These are phyloP conservation scores for Styphnolobium japonicum DNA, from an alignment of 306 rosid genomes.

Conservation along the genomic window DNA sequence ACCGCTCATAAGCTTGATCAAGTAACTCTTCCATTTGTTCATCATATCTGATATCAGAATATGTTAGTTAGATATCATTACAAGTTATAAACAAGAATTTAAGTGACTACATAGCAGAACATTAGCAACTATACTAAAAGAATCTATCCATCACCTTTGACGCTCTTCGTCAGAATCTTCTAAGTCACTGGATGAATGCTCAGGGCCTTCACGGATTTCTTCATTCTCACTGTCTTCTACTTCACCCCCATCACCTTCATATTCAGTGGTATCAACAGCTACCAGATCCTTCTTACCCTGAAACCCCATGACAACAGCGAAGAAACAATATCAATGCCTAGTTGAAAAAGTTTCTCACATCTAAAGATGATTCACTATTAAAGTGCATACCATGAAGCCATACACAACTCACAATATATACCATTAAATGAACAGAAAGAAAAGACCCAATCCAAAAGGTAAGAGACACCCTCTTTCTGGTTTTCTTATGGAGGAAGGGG, in stretches of 20 bases:
- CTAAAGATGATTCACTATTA: not conserved
- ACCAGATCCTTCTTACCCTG: constrained; percentile 91
- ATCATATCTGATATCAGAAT: constrained; percentile 57
- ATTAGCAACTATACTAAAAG: not conserved
- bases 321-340: not conserved
- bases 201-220: constrained; percentile 31
- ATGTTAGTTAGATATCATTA: constrained; percentile 1
- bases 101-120: constrained; percentile 4
- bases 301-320: constrained; percentile 17
- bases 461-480: not conserved
- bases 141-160: constrained; percentile 55
- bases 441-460: not conserved
- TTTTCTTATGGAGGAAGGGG: not conserved
- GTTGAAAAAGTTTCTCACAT: not conserved
- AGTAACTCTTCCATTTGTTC: constrained; percentile 74
- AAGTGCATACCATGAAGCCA: not conserved
- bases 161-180: constrained; percentile 88
- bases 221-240: constrained; percentile 51
- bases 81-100: not conserved
- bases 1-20: constrained; percentile 79
- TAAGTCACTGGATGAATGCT: constrained; percentile 59
- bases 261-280: constrained; percentile 67
- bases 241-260: constrained; percentile 58
- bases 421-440: not conserved
- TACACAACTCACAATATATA: not conserved